Base-by-base conservation (phyloP, 352 stramenopile genomes). In the Pythium folliculosum region DNA sequence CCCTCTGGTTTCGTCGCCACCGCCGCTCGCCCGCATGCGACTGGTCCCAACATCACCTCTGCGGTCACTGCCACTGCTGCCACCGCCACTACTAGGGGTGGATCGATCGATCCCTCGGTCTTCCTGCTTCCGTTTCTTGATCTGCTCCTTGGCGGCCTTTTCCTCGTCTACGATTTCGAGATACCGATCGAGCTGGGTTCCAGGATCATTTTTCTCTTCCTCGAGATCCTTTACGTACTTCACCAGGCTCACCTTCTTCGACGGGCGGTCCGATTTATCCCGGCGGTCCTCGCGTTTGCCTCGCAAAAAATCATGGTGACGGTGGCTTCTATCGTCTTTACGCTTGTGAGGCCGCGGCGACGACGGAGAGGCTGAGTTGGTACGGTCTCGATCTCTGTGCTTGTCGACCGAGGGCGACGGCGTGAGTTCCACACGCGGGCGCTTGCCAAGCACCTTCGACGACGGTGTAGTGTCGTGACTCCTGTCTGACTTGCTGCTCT, bases 401-500 rank as follows among this genome's bases (percentile, higher is more conserved):
- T 51, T 44, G 13, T 43, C 47, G 8, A 5, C 27, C 25, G 43
- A 58, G 14, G 54, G 32, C 35, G 49, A 57, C 47, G 69, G 69
- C n/a, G 69, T 69, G 44, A 76, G 63, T 0, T 68, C 63, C 10
- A 76, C 67, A 3, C 69, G 57, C 8, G 63, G 55, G 0, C 63
- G 63, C 50, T 71, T 76, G 9, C 44, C 55, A 7, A 48, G 35
- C 14, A 47, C 17, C 25, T 63, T 63, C 13, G 45, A 43, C 3
- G 55, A 48, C 30, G 47, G 14, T 14, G 49, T 53, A 4, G 30
- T 30, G 43, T 52, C 48, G 6, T 23, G 37, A 4, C 14, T 23
- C 14, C 37, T 63, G 38, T 56, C 47, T 4, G 14, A 27, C 23
- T 16, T 47, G 3, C 49, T 37, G 35, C 54, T 65, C 35, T 57